These are phyloP conservation scores for Xylaria sp. DNA, from an alignment of 2,329 filamentous ascomycete genomes.

Conservation along the genomic window DNA sequence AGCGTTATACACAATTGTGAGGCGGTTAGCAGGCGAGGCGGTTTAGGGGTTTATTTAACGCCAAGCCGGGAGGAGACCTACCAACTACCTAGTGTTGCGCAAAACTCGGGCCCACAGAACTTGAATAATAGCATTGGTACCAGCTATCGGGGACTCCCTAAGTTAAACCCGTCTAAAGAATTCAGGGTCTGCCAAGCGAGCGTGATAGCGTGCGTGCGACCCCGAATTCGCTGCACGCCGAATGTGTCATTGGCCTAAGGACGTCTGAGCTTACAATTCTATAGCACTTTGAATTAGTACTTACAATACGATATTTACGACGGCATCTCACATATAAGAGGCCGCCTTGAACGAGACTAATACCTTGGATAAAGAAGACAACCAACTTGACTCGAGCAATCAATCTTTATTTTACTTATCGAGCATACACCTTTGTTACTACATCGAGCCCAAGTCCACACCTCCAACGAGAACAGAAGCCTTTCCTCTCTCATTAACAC, in stretches of 20 bases:
- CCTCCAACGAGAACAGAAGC: neutral
- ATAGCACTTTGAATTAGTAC: too few species aligned
- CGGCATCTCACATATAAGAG: neutral
- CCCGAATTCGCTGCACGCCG: slow-evolving; percentile 34
- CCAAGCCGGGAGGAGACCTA: neutral
- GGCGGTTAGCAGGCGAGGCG: neutral
- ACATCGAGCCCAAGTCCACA: neutral
- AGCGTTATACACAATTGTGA: neutral
- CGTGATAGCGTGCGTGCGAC: neutral
- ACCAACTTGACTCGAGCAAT: neutral
- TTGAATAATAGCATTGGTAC: neutral
- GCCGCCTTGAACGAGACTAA: neutral
- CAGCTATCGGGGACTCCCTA: neutral
- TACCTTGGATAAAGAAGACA: neutral
- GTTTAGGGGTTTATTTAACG: neutral
- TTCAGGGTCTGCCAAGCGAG: neutral
- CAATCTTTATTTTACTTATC: neutral
- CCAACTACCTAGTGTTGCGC: neutral
- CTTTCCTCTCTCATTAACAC: neutral
- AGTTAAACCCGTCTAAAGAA: neutral
- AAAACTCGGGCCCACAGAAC: neutral
- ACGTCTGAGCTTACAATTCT: slow-evolving; percentile 22
- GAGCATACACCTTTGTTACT: neutral
- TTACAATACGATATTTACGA: neutral
- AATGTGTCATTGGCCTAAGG: slow-evolving; percentile 36